phyloP scores from a whole-genome alignment of 2,329 filamentous ascomycete species.

The Apiospora saccharicola region DNA sequence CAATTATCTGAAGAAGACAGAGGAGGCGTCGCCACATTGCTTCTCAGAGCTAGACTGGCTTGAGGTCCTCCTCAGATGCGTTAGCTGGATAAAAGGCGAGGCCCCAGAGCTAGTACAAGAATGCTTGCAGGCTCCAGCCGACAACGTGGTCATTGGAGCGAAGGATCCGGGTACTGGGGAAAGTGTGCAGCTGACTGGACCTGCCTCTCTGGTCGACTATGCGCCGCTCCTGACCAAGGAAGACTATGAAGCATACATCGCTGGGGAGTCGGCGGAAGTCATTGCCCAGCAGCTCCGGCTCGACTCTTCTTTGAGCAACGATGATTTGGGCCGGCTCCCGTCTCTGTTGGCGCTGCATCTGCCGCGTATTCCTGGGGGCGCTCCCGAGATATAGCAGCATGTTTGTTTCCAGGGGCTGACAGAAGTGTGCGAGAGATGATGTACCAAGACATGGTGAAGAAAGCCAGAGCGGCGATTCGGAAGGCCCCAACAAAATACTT shows the following conservation, averaged over 20 bases:
- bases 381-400: not conserved
- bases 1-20: constrained; percentile 8
- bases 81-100: constrained; percentile 21
- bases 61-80: constrained; percentile 17
- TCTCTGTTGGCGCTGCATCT: constrained; percentile 4
- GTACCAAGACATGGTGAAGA: constrained; percentile 19
- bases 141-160: too few species aligned
- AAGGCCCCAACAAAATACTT: not conserved
- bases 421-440: not conserved
- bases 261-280: not conserved
- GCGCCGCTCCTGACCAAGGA: not conserved
- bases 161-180: not conserved
- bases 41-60: constrained; percentile 23
- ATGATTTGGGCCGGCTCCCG: not conserved
- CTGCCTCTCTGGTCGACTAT: not conserved
- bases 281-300: constrained; percentile 8
- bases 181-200: not conserved
- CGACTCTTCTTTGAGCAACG: not conserved
- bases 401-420: not conserved
- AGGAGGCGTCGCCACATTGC: not conserved
- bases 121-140: not conserved
- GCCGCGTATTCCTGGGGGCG: not conserved
- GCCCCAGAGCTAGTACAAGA: constrained; percentile 1
- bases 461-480: not conserved
- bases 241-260: constrained; percentile 8